phyloP scores from a whole-genome alignment of 2,329 filamentous ascomycete species.

The Fusarium chaquense region DNA sequence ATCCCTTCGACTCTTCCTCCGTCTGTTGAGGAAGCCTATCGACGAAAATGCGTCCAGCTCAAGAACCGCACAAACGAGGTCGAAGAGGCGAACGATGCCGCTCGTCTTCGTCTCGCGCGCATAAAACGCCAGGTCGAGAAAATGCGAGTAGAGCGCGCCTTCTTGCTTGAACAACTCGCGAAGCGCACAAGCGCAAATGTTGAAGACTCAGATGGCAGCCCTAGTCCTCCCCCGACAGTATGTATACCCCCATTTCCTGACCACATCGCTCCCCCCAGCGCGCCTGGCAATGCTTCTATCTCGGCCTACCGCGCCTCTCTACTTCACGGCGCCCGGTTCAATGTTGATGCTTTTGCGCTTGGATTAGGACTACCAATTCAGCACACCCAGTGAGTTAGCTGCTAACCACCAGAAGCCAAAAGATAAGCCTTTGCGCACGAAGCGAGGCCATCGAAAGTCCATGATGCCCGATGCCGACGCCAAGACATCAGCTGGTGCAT shows the following conservation, averaged over 20 bases:
- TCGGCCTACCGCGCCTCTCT: conserved; percentile 33
- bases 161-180: conserved; percentile 77
- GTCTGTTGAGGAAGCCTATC: conserved; percentile 95
- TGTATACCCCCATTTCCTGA: conserved; percentile 58
- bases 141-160: conserved; percentile 86
- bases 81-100: conserved; percentile 89
- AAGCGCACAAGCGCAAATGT: conserved; percentile 80
- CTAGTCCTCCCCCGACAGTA: conserved; percentile 83
- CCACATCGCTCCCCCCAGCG: conserved; percentile 4
- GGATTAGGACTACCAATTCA: conserved; percentile 52
- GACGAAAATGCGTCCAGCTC: conserved; percentile 94
- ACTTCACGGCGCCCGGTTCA: conserved; percentile 42
- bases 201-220: conserved; percentile 82
- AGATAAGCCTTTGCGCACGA: conserved; percentile 80
- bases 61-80: conserved; percentile 93
- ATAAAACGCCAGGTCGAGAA: conserved; percentile 90
- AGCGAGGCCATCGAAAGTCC: conserved; percentile 77
- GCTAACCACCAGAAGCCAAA: conserved; percentile 70
- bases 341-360: conserved; percentile 53
- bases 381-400: conserved; percentile 50
- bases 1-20: conserved; percentile 77
- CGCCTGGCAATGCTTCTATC: conserved; percentile 35
- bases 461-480: conserved; percentile 59
- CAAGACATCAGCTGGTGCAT: conserved; percentile 55
- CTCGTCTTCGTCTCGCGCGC: conserved; percentile 80